phyloP scores from a whole-genome alignment of 305 asterid species.

The Plantago rigida region DNA sequence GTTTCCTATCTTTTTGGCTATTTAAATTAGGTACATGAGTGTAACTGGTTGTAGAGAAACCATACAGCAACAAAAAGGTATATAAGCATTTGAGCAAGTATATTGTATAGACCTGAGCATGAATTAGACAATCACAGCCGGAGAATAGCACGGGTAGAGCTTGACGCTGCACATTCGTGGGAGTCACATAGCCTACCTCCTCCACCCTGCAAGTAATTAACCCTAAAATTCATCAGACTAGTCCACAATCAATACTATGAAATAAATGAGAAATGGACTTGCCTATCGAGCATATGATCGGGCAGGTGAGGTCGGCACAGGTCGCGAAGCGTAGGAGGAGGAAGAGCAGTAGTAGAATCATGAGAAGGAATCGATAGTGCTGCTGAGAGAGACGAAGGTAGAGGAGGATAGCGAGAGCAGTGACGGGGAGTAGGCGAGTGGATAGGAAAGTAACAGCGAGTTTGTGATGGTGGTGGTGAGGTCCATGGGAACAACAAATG shows the following conservation, averaged over 20 bases:
- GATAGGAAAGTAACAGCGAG: slow-evolving; percentile 15
- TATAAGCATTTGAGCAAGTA: no score
- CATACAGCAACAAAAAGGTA: no score
- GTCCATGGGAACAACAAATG: slow-evolving; percentile 32
- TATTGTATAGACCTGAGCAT: slow-evolving; percentile 65
- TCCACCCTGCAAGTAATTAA: slow-evolving; percentile 54
- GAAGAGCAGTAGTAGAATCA: slow-evolving; percentile 23
- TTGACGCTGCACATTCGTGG: slow-evolving; percentile 65
- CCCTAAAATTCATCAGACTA: not conserved
- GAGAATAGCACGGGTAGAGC: slow-evolving; percentile 68
- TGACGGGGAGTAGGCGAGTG: not conserved
- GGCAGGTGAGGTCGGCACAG: slow-evolving; percentile 71
- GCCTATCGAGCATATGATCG: slow-evolving; percentile 66
- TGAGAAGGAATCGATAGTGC: slow-evolving; percentile 39
- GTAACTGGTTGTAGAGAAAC: no score
- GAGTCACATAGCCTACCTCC: slow-evolving; percentile 59
- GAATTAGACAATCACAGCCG: slow-evolving; percentile 78
- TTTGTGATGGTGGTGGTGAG: slow-evolving; percentile 9
- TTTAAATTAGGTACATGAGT: no score
- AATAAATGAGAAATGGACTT: slow-evolving; percentile 16
- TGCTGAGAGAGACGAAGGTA: slow-evolving; percentile 21
- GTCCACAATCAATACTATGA: not conserved
- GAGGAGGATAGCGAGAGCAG: not conserved
- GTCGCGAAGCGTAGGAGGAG: slow-evolving; percentile 38
- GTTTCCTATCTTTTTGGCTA: no score